These are phyloP conservation scores for Cryptosporidium felis DNA, from an alignment of 169 alveolate species.

Conservation along the genomic window DNA sequence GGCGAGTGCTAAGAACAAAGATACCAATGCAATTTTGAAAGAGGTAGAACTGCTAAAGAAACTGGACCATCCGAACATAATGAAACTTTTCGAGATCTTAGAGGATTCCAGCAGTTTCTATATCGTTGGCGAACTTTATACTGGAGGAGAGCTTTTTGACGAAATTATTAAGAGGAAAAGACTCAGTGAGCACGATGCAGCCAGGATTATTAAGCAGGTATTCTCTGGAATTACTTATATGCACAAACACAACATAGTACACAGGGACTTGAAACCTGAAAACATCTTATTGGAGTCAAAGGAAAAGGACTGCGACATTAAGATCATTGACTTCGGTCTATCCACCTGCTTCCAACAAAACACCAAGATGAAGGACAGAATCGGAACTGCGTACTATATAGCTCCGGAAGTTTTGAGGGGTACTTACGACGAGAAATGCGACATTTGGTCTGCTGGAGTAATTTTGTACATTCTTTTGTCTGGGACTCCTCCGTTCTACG, in stretches of 20 bases:
- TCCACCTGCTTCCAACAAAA: slow-evolving; percentile 88
- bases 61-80: slow-evolving; percentile 90
- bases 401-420: slow-evolving; percentile 92
- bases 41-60: slow-evolving; percentile 86
- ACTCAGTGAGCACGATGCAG: slow-evolving; percentile 92
- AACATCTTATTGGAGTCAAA: slow-evolving; percentile 87
- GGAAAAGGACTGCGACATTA: slow-evolving; percentile 84
- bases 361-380: slow-evolving; percentile 90
- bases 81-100: slow-evolving; percentile 89
- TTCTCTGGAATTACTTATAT: slow-evolving; percentile 91
- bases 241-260: slow-evolving; percentile 90
- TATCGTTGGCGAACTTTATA: slow-evolving; percentile 89
- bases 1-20: slow-evolving; percentile 85
- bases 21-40: slow-evolving; percentile 82
- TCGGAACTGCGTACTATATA: slow-evolving; percentile 93
- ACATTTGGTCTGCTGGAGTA: slow-evolving; percentile 90
- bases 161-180: slow-evolving; percentile 88
- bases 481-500: slow-evolving; percentile 91
- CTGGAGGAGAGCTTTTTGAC: slow-evolving; percentile 96
- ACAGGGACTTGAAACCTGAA: slow-evolving; percentile 90
- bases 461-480: slow-evolving; percentile 87
- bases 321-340: slow-evolving; percentile 95
- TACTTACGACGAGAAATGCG: slow-evolving; percentile 89
- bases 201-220: slow-evolving; percentile 90
- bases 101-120: slow-evolving; percentile 88